Evolutionary conservation across 495 filamentous ascomycete genomes (phyloP).

Genomic region (Xylaria castorea): DNA sequence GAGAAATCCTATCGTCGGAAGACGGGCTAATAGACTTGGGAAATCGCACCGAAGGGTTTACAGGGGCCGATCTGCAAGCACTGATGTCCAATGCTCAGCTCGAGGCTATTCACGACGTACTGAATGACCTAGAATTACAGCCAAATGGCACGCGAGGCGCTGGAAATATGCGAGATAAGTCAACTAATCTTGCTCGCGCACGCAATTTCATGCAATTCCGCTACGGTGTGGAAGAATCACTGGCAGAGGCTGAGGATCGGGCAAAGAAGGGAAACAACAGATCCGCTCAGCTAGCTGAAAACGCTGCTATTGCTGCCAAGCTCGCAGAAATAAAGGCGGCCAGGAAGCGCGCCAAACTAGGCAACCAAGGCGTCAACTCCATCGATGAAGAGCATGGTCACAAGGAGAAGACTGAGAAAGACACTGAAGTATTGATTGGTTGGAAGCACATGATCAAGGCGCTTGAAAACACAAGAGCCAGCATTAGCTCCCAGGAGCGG

Average conservation of each 20-base stretch:
- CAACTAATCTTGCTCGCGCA: conserved; percentile 38
- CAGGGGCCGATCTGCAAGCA: conserved; percentile 92
- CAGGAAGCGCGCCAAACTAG: conserved; percentile 64
- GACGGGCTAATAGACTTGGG: conserved; percentile 72
- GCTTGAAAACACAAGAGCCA: conserved; percentile 78
- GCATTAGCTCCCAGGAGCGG: conserved; percentile 78
- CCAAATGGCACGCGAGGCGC: conserved; percentile 33
- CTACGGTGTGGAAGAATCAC: conserved; percentile 67
- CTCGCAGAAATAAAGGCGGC: conserved; percentile 74
- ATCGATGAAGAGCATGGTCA: conserved; percentile 38
- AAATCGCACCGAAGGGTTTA: conserved; percentile 83
- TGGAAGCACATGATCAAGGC: conserved; percentile 87
- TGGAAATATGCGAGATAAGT: conserved; percentile 41
- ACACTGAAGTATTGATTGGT: conserved; percentile 75
- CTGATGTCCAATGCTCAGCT: conserved; percentile 95
- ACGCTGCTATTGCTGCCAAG: conserved; percentile 74
- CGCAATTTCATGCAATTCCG: conserved; percentile 81
- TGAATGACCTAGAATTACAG: conserved; percentile 66
- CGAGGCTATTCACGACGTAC: conserved; percentile 92
- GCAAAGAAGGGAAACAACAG: conserved; percentile 45
- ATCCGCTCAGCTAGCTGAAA: conserved; percentile 66
- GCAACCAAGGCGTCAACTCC: conserved; percentile 50
- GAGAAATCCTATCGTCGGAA: conserved; percentile 60
- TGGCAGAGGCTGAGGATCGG: conserved; percentile 48
- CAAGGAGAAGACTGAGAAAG: conserved; percentile 43